Evolutionary conservation across 306 rosid species (phyloP), one percentile per base, ranked within the genome.

Genomic region (Cajanus cajan): DNA sequence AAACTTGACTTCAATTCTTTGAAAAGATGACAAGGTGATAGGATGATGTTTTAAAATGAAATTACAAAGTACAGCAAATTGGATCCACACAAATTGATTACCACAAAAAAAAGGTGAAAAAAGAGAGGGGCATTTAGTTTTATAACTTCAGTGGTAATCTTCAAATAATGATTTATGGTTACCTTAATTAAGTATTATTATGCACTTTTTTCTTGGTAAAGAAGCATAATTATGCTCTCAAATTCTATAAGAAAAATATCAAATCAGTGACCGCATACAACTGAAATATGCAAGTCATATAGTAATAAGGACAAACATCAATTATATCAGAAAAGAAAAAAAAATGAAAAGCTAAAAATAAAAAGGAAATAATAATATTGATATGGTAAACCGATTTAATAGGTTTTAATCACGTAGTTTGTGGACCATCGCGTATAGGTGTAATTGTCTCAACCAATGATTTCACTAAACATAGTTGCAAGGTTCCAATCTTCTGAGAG

Each of bases 211-310:
- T 63, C 76, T 67, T 77, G 65, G 74, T 71, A 79, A 74, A 76
- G 11, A 82, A 82, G 79, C 80, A 74, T 80, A 80, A 88, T 88
- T 75, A 64, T 87, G 81, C 74, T 80, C 78, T 77, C 15, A 31
- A 77, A 59, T 52, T 70, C 82, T 67, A 70, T 74, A 44, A 80
- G 65, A 62, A 82, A n/a, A 55, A 71, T 80, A 67, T 55, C 52
- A 77, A 34, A 63, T 51, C 66, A 76, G 21, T 25, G 43, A 58
- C 72, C 39, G 8, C 19, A 43, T 22, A 70, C 76, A 50, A 62
- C 39, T 74, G 34, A 79, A 72, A 79, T 78, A 71, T 78, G 74
- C 75, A 77, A 78, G 76, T 58, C 83, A 74, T 86, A n/a, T n/a
- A n/a, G 71, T 44, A 77, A 76, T 54, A 76, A 69, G 80, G 85